phyloP scores from a whole-genome alignment of 2,329 filamentous ascomycete genomes.

The Pyrenophora seminiperda region DNA sequence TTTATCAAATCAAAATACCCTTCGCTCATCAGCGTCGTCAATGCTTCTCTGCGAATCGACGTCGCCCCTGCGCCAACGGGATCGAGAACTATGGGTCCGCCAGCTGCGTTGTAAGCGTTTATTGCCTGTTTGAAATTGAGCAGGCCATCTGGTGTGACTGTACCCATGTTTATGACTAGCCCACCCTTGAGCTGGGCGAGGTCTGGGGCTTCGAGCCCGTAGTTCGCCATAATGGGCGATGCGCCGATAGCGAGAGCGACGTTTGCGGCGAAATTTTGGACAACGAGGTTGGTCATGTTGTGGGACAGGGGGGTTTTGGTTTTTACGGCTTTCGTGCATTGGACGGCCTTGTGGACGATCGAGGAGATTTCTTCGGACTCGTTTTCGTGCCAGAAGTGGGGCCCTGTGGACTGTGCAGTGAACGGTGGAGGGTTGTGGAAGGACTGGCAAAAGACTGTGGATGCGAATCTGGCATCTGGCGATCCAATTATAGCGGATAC shows the following conservation, averaged over 20 bases:
- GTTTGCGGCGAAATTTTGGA: conserved; percentile 93
- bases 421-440: conserved; percentile 50
- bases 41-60: conserved; percentile 69
- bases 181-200: conserved; percentile 77
- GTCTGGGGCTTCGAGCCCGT: conserved; percentile 79
- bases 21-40: conserved; percentile 70
- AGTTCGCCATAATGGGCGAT: conserved; percentile 93
- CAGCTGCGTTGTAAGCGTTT: conserved; percentile 77
- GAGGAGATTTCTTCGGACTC: conserved; percentile 16
- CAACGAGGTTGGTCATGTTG: conserved; percentile 97
- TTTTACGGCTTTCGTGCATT: conserved; percentile 66
- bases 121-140: conserved; percentile 75
- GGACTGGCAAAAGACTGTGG: conserved; percentile 63
- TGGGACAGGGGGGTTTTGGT: conserved; percentile 75
- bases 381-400: conserved; percentile 28
- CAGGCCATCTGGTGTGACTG: conserved; percentile 76
- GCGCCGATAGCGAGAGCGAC: conserved; percentile 83
- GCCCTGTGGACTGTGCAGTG: conserved; percentile 27
- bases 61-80: conserved; percentile 92
- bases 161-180: conserved; percentile 94
- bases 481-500: conserved; percentile 87
- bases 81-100: conserved; percentile 80
- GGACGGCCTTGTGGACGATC: conserved; percentile 26
- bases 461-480: conserved; percentile 66
- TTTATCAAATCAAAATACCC: conserved; percentile 90